Evolutionary conservation across 2,329 filamentous ascomycete genomes (phyloP).

Genomic region (Xylariaceae sp.): DNA sequence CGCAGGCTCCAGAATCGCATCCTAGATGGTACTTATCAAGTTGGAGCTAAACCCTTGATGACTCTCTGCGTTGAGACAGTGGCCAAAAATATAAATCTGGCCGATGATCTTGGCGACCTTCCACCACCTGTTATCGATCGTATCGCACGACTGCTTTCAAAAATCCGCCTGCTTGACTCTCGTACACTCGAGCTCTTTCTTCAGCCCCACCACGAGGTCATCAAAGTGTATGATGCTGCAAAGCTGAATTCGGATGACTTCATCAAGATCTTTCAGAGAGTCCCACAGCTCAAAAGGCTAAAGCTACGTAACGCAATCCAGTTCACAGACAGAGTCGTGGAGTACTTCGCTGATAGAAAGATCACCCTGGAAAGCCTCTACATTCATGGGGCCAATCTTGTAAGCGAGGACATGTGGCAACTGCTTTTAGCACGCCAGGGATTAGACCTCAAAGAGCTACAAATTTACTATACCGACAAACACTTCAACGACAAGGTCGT

Average conservation of each 20-base stretch:
- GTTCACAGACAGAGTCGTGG: constrained; percentile 83
- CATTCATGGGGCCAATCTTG: constrained; percentile 82
- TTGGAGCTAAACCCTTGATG: constrained; percentile 72
- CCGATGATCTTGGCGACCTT: constrained; percentile 66
- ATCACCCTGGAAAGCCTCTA: constrained; percentile 74
- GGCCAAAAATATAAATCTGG: constrained; percentile 66
- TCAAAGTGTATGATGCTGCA: constrained; percentile 64
- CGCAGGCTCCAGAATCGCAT: constrained; percentile 83
- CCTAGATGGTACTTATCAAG: constrained; percentile 72
- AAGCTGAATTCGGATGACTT: constrained; percentile 78
- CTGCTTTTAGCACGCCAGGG: constrained; percentile 72
- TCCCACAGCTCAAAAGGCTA: constrained; percentile 71
- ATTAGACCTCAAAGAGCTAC: constrained; percentile 67
- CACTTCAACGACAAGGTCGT: constrained; percentile 78
- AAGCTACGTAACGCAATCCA: constrained; percentile 87
- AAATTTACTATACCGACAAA: constrained; percentile 83
- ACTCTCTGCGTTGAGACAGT: constrained; percentile 67
- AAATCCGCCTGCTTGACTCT: constrained; percentile 61
- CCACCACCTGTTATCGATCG: constrained; percentile 62
- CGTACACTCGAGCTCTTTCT: constrained; percentile 63
- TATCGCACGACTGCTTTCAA: constrained; percentile 65
- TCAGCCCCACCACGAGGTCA: constrained; percentile 54
- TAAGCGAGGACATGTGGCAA: constrained; percentile 78
- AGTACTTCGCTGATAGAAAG: constrained; percentile 78
- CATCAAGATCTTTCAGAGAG: constrained; percentile 77